Evolutionary conservation across 2,329 filamentous ascomycete genomes (phyloP).

Genomic region (Cercospora berteroae): DNA sequence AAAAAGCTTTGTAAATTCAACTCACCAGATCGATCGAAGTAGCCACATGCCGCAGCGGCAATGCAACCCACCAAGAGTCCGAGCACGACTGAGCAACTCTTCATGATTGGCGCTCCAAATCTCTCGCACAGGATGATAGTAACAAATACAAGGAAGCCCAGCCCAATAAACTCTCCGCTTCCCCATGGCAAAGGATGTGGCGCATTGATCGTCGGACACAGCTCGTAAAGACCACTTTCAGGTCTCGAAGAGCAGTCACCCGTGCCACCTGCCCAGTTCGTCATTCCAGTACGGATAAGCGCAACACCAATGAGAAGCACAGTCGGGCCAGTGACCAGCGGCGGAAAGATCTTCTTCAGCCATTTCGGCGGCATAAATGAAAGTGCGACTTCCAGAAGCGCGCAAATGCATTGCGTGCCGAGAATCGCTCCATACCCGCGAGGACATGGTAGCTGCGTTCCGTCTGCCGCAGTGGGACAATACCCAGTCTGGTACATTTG

Average conservation of each 20-base stretch:
- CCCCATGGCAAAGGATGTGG: conserved; percentile 75
- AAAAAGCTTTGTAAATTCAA: not conserved
- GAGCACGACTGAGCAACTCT: conserved; percentile 71
- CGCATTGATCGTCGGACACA: conserved; percentile 66
- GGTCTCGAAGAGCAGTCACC: conserved; percentile 55
- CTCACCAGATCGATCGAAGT: conserved; percentile 62
- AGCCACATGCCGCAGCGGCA: conserved; percentile 73
- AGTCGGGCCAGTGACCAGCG: conserved; percentile 68
- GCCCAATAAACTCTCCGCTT: conserved; percentile 71
- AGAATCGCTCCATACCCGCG: conserved; percentile 73
- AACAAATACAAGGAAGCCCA: conserved; percentile 76
- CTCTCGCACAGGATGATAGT: conserved; percentile 79
- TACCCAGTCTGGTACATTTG: conserved; percentile 78
- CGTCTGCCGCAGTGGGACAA: conserved; percentile 59
- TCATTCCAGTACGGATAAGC: conserved; percentile 68
- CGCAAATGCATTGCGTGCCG: conserved; percentile 57
- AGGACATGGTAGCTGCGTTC: conserved; percentile 69
- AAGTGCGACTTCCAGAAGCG: conserved; percentile 66
- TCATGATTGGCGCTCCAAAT: conserved; percentile 82
- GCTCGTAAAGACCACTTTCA: conserved; percentile 54
- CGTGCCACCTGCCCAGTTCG: conserved; percentile 74
- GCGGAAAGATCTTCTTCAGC: conserved; percentile 69
- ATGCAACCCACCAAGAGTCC: conserved; percentile 75
- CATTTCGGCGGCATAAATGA: conserved; percentile 69
- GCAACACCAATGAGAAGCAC: conserved; percentile 71